Evolutionary conservation across 1,139 yeast species (phyloP).

Genomic region (Arxiozyma slooffiae): DNA sequence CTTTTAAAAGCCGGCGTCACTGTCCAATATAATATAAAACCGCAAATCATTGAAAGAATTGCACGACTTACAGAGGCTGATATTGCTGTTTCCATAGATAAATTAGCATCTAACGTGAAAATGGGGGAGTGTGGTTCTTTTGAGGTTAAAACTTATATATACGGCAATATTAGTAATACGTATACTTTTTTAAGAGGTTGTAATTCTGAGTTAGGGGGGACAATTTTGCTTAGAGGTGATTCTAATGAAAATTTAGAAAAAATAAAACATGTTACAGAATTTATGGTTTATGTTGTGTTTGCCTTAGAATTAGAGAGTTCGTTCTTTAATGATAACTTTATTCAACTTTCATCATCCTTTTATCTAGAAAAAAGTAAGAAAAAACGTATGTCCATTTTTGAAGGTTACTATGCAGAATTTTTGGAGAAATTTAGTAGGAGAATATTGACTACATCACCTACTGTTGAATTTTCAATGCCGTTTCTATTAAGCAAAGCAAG

Average conservation of each 20-base stretch:
- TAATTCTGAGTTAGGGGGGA: conserved; percentile 65
- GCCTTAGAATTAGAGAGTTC: conserved; percentile 76
- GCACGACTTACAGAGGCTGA: conserved; percentile 79
- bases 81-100: conserved; percentile 58
- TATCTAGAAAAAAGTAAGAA: conserved; percentile 20
- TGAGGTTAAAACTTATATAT: conserved; percentile 57
- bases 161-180: conserved; percentile 51
- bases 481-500: conserved; percentile 48
- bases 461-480: conserved; percentile 61
- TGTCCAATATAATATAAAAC: conserved; percentile 71
- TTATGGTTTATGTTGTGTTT: conserved; percentile 66
- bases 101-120: conserved; percentile 46
- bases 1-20: conserved; percentile 68
- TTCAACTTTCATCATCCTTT: conserved; percentile 37
- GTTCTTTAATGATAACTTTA: conserved; percentile 64
- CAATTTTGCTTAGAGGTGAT: conserved; percentile 73
- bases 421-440: conserved; percentile 43
- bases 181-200: conserved; percentile 73
- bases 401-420: conserved; percentile 39
- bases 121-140: conserved; percentile 68
- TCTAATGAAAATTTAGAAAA: conserved; percentile 49
- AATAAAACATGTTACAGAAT: conserved; percentile 70
- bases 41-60: conserved; percentile 70
- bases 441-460: conserved; percentile 64
- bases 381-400: conserved; percentile 7